Evolutionary conservation across 176 grass and related monocot species (phyloP), one percentile per base, ranked within the genome.

Genomic region (Aegilops tauschii): DNA sequence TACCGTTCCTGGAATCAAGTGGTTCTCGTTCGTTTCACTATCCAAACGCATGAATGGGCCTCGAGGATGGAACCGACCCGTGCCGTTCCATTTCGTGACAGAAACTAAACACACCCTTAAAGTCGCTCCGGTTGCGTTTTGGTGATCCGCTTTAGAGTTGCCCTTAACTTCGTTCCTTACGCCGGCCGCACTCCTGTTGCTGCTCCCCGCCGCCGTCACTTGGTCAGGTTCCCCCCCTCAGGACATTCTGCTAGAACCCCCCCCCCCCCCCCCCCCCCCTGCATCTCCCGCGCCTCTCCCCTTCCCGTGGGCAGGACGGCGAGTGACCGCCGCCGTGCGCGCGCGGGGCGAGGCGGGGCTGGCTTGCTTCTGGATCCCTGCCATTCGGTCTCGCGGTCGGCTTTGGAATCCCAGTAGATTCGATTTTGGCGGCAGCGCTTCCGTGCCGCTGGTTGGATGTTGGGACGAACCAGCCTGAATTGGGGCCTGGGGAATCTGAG

Each of bases 311-410:
- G 66, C 20, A 27, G 35, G 68, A 21, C 23, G 50, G 69, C 56
- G 16, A 18, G n/a, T 35, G 27, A 58, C 59, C 25, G 56, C 59
- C 25, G 69, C 27, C 14, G 6, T 12, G 49, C 27, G 28, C 42
- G 21, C 21, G 50, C 31, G 45, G 29, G 13, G 28, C 74, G 29
- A 21, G 12, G 39, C 39, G 39, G 30, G 30, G 5, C 3, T 20
- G 16, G 50, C 30, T 66, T 54, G 52, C 37, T 70, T 31, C 59
- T 39, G 76, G 81, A 72, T 88, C 52, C 58, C 65, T 28, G 52
- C 23, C 65, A 18, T 70, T 44, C 7, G 27, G 8, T 21, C 36
- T 29, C 63, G 4, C 61, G 1, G 70, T 49, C 42, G 5, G 71
- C 1, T 69, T 8, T 20, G 25, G 32, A 4, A 37, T n/a, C 6